Percentiles rank a stretch among this genome's conserved stretches.
Evolutionary conservation across 371 early-diverging fungal species (phyloP).

Genomic region (Dinochytrium kinnereticum): DNA sequence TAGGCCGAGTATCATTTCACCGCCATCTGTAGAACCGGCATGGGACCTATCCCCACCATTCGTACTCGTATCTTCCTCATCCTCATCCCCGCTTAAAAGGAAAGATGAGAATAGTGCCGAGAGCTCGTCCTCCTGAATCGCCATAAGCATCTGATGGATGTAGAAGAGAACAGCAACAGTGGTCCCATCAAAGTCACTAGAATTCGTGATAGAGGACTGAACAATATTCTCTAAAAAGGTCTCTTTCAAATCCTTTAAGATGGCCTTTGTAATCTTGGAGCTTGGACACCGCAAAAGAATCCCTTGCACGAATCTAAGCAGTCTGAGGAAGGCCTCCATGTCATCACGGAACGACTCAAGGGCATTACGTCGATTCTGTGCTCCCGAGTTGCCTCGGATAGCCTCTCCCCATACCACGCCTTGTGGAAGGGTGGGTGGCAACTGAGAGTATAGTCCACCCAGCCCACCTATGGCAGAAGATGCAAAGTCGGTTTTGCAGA

Average conservation of each 20-base stretch:
- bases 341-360: conserved; percentile 66
- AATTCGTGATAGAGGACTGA: conserved; percentile 82
- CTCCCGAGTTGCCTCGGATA: conserved; percentile 8
- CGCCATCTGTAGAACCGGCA: background rate
- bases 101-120: conserved; percentile 76
- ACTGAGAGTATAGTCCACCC: conserved; percentile 89
- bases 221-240: conserved; percentile 86
- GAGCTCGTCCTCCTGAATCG: conserved; percentile 74
- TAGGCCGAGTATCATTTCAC: conserved; percentile 30
- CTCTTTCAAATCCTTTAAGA: conserved; percentile 71
- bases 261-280: conserved; percentile 63
- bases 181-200: conserved; percentile 91
- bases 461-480: conserved; percentile 80
- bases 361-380: background rate
- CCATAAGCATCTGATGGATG: conserved; percentile 79
- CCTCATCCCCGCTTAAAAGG: conserved; percentile 59
- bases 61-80: conserved; percentile 26
- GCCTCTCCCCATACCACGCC: conserved; percentile 32
- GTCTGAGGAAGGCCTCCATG: conserved; percentile 76
- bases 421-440: conserved; percentile 63
- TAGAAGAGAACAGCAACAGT: conserved; percentile 90
- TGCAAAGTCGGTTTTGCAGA: conserved; percentile 81
- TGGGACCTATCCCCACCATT: conserved; percentile 21
- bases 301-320: conserved; percentile 85
- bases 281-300: conserved; percentile 81